phyloP scores from a whole-genome alignment of 352 stramenopile genomes.

The Pythium brassicae region DNA sequence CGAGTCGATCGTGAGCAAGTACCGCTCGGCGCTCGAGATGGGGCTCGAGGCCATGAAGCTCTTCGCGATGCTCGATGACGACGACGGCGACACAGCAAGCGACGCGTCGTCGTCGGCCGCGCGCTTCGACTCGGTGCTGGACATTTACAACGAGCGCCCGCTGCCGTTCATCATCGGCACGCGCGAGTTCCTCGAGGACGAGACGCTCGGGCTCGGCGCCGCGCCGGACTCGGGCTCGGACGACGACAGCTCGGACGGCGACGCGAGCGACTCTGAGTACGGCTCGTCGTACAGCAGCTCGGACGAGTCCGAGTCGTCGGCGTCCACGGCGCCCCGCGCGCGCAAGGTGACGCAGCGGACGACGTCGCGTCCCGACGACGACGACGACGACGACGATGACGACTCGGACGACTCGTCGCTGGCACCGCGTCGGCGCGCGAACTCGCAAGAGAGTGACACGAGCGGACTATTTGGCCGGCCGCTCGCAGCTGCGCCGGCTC shows the following conservation, averaged over 20 bases:
- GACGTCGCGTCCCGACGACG: constrained; percentile 13
- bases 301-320: constrained; percentile 40
- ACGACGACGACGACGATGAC: constrained; percentile 34
- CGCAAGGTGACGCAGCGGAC: constrained; percentile 1
- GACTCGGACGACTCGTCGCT: constrained; percentile 34
- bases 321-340: constrained; percentile 12
- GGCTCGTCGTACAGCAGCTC: constrained; percentile 52
- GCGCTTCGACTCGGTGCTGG: constrained; percentile 67
- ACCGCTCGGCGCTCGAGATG: constrained; percentile 71
- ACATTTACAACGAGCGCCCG: constrained; percentile 87
- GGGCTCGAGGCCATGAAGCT: constrained; percentile 81
- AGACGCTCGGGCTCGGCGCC: constrained; percentile 73
- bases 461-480: constrained; percentile 55
- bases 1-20: constrained; percentile 71
- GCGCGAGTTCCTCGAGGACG: constrained; percentile 79
- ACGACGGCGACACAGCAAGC: constrained; percentile 55
- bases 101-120: constrained; percentile 43
- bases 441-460: constrained; percentile 50
- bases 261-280: constrained; percentile 31
- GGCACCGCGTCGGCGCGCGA: constrained; percentile 18
- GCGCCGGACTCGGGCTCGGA: constrained; percentile 49
- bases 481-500: constrained; percentile 15
- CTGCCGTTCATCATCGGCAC: constrained; percentile 87
- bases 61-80: constrained; percentile 70
- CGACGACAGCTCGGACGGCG: constrained; percentile 29